phyloP scores from a whole-genome alignment of 2,329 filamentous ascomycete genomes.

The Epichloe aotearoae region DNA sequence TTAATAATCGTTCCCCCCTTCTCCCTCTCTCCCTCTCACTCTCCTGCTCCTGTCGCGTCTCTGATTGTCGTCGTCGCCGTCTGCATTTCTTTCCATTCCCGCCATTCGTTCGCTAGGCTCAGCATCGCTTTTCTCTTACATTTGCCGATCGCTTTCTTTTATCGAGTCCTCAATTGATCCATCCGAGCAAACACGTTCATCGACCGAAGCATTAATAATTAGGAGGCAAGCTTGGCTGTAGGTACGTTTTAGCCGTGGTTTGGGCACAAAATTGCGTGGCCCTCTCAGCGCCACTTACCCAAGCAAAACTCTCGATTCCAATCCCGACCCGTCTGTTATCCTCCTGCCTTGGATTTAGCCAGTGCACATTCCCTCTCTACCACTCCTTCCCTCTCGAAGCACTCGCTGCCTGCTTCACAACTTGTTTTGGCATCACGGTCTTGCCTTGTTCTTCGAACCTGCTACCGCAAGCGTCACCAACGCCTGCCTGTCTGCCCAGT shows the following conservation, averaged over 20 bases:
- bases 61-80: conserved; percentile 14
- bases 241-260: background rate
- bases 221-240: background rate
- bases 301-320: background rate
- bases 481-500: background rate
- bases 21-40: conserved; percentile 12
- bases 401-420: background rate
- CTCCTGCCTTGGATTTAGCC: background rate
- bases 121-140: conserved; percentile 12
- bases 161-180: conserved; percentile 1
- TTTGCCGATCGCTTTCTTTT: conserved; percentile 2
- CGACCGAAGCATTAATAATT: background rate
- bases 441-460: background rate
- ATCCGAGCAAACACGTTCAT: background rate
- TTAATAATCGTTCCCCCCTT: conserved; percentile 3
- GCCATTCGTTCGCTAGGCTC: conserved; percentile 25
- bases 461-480: background rate
- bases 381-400: background rate
- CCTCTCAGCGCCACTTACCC: background rate
- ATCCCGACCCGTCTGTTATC: background rate
- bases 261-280: background rate
- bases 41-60: conserved; percentile 11
- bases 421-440: background rate
- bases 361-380: background rate
- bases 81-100: conserved; percentile 21